Evolutionary conservation across 805 yeast species (phyloP).

Genomic region (Scheffersomyces ergatensis): DNA sequence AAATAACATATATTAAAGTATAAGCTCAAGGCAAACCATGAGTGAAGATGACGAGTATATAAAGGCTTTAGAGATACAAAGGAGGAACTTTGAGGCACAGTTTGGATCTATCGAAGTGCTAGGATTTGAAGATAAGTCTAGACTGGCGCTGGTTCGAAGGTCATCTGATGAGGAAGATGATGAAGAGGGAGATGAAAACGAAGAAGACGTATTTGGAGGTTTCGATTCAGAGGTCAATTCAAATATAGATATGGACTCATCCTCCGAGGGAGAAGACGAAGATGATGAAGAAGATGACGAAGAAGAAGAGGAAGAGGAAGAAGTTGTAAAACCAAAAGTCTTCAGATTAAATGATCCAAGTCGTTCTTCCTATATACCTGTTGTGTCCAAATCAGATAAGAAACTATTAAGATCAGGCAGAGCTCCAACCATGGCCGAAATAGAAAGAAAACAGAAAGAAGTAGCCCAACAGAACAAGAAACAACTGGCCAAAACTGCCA

Average conservation of each 20-base stretch:
- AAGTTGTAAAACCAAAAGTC: constrained; percentile 36
- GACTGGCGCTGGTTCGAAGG: constrained; percentile 12
- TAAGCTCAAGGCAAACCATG: constrained; percentile 6
- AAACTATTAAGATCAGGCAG: constrained; percentile 59
- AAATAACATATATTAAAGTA: no score
- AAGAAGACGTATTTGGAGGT: constrained; percentile 10
- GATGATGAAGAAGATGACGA: constrained; percentile 4
- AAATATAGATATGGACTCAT: not conserved
- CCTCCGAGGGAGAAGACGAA: constrained; percentile 10
- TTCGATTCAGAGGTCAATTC: constrained; percentile 7
- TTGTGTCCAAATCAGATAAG: constrained; percentile 44
- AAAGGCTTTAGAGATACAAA: constrained; percentile 47
- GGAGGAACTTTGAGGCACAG: constrained; percentile 61
- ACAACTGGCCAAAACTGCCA: constrained; percentile 31
- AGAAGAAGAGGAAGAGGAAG: constrained; percentile 7
- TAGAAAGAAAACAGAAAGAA: constrained; percentile 21
- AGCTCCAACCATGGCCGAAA: constrained; percentile 46
- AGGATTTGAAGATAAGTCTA: constrained; percentile 31
- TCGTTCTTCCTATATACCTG: constrained; percentile 16
- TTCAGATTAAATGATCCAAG: constrained; percentile 41
- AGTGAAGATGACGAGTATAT: constrained; percentile 28
- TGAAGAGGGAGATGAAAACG: no score
- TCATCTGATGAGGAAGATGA: constrained; percentile 15
- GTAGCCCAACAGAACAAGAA: constrained; percentile 27
- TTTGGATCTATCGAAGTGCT: constrained; percentile 57